Percentiles rank a stretch among this genome's conserved stretches.
Evolutionary conservation across 768 basidiomycete genomes (phyloP).

Genomic region (Bullera alba): DNA sequence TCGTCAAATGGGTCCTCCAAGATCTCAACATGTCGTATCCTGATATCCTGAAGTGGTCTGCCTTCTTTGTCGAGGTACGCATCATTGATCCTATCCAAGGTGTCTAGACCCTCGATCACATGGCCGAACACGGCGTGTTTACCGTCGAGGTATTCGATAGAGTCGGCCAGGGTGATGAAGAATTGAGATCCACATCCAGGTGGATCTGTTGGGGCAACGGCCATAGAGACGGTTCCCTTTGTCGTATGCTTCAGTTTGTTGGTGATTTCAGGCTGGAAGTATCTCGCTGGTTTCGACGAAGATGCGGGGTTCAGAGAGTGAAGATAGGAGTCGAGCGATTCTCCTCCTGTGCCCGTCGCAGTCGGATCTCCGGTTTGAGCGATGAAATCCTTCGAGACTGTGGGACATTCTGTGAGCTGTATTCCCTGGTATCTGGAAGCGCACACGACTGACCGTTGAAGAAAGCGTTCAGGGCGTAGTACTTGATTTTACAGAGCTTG

Average conservation of each 20-base stretch:
- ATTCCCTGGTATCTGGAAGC: neutral
- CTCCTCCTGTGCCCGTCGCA: constrained; percentile 87
- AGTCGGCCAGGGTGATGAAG: constrained; percentile 85
- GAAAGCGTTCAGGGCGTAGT: constrained; percentile 94
- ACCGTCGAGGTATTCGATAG: constrained; percentile 91
- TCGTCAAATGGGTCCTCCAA: constrained; percentile 96
- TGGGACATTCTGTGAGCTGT: neutral
- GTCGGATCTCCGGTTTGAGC: constrained; percentile 95
- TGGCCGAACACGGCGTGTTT: constrained; percentile 91
- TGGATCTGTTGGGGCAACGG: constrained; percentile 64
- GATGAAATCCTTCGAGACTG: constrained; percentile 94
- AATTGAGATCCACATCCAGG: constrained; percentile 86
- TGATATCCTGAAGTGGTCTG: constrained; percentile 83
- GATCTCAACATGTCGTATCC: constrained; percentile 91
- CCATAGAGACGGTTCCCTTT: constrained; percentile 94
- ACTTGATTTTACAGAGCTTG: constrained; percentile 94
- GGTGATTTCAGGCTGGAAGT: constrained; percentile 74
- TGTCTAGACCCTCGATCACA: constrained; percentile 89
- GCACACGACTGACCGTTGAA: constrained; percentile 72
- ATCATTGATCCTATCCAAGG: constrained; percentile 86
- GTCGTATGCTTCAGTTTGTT: constrained; percentile 65
- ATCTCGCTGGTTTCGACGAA: constrained; percentile 55
- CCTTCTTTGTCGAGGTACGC: constrained; percentile 81
- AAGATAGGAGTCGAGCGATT: constrained; percentile 75
- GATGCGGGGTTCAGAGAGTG: constrained; percentile 18